Evolutionary conservation across 257 asterid species (phyloP).

Genomic region (Ophiorrhiza pumila): DNA sequence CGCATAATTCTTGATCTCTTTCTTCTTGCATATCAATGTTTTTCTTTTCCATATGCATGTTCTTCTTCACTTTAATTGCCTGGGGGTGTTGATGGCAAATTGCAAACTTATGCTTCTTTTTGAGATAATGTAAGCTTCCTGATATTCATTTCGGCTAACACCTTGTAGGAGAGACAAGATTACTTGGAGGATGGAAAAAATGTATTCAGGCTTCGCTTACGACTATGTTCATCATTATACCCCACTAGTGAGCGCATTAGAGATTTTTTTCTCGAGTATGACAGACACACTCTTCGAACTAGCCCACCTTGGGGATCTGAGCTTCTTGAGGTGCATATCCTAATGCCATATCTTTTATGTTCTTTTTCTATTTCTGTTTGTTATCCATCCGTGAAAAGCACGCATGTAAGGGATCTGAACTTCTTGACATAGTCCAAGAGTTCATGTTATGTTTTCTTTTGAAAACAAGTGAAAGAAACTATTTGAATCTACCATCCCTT

Average conservation of each 20-base stretch:
- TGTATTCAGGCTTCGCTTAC: slow-evolving; percentile 78
- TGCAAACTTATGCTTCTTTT: neutral
- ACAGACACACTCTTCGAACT: slow-evolving; percentile 94
- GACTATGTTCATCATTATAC: slow-evolving; percentile 89
- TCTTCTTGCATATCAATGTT: neutral
- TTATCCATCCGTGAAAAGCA: neutral
- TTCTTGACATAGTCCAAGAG: neutral
- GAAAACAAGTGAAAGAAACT: neutral
- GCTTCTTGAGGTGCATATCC: slow-evolving; percentile 83
- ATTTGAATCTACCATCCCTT: neutral
- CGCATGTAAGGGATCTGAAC: neutral
- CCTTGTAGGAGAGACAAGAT: slow-evolving; percentile 82
- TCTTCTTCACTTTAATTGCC: neutral
- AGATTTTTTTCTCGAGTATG: slow-evolving; percentile 97
- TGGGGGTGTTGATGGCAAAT: neutral
- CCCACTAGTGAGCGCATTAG: slow-evolving; percentile 96
- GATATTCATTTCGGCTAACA: slow-evolving; percentile 14
- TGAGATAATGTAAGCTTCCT: slow-evolving; percentile 5
- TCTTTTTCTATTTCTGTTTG: slow-evolving; percentile 12
- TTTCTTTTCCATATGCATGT: neutral
- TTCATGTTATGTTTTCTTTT: neutral
- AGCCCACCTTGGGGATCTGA: slow-evolving; percentile 99
- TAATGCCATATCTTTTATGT: slow-evolving; percentile 11
- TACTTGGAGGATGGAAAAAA: slow-evolving; percentile 98
- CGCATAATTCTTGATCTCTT: neutral